phyloP scores from a whole-genome alignment of 106 monocot species.

The Chionographis japonica region DNA sequence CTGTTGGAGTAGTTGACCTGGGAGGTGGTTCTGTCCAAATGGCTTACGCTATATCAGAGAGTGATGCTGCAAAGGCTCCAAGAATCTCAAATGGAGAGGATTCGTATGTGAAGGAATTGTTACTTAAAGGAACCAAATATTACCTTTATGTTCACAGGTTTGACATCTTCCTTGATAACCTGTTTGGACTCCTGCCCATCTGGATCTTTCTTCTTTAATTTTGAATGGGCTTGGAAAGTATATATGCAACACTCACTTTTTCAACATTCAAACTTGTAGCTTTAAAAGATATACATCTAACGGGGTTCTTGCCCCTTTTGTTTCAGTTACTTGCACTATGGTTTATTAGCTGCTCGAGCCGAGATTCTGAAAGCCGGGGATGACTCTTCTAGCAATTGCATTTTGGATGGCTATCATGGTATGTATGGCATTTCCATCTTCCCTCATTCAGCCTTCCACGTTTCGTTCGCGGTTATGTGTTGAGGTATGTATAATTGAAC shows the following conservation, averaged over 20 bases:
- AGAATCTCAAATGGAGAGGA: slow-evolving; percentile 42
- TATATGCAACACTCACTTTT: too few relatives aligned
- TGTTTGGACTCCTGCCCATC: background rate
- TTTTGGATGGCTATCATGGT: slow-evolving; percentile 66
- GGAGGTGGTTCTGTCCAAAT: slow-evolving; percentile 83
- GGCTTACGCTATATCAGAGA: slow-evolving; percentile 78
- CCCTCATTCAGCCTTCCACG: background rate
- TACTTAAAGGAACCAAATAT: slow-evolving; percentile 54
- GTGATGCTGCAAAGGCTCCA: slow-evolving; percentile 54
- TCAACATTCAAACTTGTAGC: background rate
- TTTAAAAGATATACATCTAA: background rate
- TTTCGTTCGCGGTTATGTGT: background rate
- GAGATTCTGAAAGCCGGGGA: slow-evolving; percentile 64
- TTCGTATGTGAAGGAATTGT: slow-evolving; percentile 53
- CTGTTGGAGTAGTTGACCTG: slow-evolving; percentile 74
- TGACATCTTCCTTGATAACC: background rate
- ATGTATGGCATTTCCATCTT: slow-evolving; percentile 9
- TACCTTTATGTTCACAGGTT: slow-evolving; percentile 78
- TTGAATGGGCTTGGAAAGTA: too few relatives aligned
- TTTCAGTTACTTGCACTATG: slow-evolving; percentile 83
- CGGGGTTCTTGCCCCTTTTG: background rate
- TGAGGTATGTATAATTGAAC: too few relatives aligned
- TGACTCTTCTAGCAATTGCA: slow-evolving; percentile 48
- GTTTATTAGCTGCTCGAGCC: slow-evolving; percentile 66
- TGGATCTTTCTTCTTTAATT: background rate